Conservation (phyloP, 1,284 basidiomycete species). For the Meripilus lineatus region DNA sequence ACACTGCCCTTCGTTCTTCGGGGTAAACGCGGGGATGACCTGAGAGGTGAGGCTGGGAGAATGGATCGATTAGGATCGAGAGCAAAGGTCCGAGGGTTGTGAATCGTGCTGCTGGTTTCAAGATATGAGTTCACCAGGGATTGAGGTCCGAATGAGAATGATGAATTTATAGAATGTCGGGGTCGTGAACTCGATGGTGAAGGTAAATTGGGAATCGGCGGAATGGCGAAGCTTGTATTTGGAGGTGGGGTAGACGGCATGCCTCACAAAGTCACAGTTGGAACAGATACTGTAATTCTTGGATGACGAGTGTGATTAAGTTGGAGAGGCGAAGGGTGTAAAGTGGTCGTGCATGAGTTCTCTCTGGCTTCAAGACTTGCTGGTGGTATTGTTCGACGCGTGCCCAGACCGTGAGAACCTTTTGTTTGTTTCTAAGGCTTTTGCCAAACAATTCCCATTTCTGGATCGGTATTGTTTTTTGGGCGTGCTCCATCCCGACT, state of each 20-base stretch:
- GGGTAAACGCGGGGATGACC: constrained; percentile 51
- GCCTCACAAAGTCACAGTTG: background rate
- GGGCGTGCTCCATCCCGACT: no score
- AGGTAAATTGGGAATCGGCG: constrained; percentile 24
- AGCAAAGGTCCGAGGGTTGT: constrained; percentile 44
- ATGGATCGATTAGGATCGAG: constrained; percentile 76
- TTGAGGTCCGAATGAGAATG: constrained; percentile 79
- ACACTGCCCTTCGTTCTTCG: constrained; percentile 43
- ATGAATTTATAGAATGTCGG: constrained; percentile 64
- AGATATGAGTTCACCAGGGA: constrained; percentile 64
- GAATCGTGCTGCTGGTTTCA: constrained; percentile 24
- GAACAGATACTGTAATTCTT: constrained; percentile 2
- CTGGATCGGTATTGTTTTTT: no score
- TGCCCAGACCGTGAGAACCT: background rate
- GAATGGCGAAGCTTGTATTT: constrained; percentile 32
- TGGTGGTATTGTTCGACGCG: background rate
- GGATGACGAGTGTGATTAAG: no score
- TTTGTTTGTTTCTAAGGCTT: background rate
- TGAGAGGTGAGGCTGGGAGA: constrained; percentile 61
- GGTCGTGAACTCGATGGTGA: constrained; percentile 49
- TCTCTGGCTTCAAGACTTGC: no score
- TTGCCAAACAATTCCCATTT: no score
- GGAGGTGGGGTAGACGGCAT: constrained; percentile 30
- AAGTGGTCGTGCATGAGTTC: no score
- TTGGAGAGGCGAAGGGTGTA: no score